These are phyloP conservation scores for Naegleria gruberi DNA, from an alignment of 208 protist species.

Conservation along the genomic window DNA sequence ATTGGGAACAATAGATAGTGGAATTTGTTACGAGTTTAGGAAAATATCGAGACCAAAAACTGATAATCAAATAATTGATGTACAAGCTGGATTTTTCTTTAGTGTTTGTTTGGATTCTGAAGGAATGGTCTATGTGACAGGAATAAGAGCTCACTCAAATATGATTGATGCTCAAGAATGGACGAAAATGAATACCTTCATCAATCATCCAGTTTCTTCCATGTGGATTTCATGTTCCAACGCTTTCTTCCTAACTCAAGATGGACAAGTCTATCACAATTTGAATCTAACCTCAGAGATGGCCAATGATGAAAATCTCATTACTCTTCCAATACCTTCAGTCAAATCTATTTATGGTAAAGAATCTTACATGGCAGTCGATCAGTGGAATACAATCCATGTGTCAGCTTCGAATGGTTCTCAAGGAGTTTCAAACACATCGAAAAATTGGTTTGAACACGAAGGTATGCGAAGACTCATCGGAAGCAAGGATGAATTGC, in stretches of 20 bases:
- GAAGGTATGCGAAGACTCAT: too few relatives aligned
- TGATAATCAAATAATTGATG: background rate
- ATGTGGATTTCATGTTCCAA: background rate
- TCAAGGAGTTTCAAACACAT: background rate
- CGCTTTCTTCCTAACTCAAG: background rate
- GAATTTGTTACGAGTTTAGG: background rate
- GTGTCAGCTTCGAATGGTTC: background rate
- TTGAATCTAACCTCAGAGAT: background rate
- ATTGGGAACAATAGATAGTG: background rate
- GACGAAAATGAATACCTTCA: background rate
- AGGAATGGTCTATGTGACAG: background rate
- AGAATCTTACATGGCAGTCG: background rate
- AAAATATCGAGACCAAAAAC: background rate
- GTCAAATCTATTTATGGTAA: background rate
- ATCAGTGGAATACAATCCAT: background rate
- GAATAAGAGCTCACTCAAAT: background rate
- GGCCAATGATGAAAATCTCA: background rate
- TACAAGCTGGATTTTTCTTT: background rate
- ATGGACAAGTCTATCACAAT: background rate
- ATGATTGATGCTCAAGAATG: background rate
- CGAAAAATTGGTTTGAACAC: background rate
- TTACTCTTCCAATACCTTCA: background rate
- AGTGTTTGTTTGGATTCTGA: background rate
- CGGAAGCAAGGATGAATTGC: background rate
- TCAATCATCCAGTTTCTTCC: background rate